phyloP scores from a whole-genome alignment of 805 yeast genomes.

The Diddensiella transvaalensis region DNA sequence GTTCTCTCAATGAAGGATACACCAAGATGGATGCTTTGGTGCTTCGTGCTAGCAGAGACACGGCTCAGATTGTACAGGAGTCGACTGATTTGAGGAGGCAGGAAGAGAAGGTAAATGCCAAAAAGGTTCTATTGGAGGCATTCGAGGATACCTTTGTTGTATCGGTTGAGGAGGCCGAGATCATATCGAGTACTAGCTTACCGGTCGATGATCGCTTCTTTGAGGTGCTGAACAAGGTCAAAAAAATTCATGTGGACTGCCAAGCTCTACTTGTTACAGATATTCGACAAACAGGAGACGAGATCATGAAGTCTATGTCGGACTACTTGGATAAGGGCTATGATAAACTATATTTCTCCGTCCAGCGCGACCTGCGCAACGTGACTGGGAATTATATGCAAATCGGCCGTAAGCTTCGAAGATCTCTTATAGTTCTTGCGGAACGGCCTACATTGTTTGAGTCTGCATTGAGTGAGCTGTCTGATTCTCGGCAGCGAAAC shows the following conservation, averaged over 20 bases:
- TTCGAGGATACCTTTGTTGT: constrained; percentile 60
- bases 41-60: constrained; percentile 21
- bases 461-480: constrained; percentile 57
- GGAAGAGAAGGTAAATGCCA: constrained; percentile 21
- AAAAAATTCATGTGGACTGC: constrained; percentile 62
- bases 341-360: constrained; percentile 48
- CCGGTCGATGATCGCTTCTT: constrained; percentile 53
- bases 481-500: constrained; percentile 62
- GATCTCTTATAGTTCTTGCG: constrained; percentile 29
- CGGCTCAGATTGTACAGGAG: constrained; percentile 29
- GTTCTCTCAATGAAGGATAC: constrained; percentile 18
- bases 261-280: constrained; percentile 58
- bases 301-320: constrained; percentile 58
- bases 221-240: constrained; percentile 54
- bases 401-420: constrained; percentile 22
- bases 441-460: constrained; percentile 45
- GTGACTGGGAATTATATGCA: constrained; percentile 19
- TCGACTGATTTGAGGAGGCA: constrained; percentile 27
- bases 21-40: constrained; percentile 25
- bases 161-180: constrained; percentile 65
- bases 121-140: constrained; percentile 30
- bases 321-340: constrained; percentile 50
- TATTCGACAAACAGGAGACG: constrained; percentile 48
- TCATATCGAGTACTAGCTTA: constrained; percentile 38
- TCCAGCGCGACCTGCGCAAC: constrained; percentile 30